A percentile compares a stretch with the other conserved stretches of the same genome.
phyloP scores from a whole-genome alignment of 768 basidiomycete genomes.

The Suillus tomentosus region DNA sequence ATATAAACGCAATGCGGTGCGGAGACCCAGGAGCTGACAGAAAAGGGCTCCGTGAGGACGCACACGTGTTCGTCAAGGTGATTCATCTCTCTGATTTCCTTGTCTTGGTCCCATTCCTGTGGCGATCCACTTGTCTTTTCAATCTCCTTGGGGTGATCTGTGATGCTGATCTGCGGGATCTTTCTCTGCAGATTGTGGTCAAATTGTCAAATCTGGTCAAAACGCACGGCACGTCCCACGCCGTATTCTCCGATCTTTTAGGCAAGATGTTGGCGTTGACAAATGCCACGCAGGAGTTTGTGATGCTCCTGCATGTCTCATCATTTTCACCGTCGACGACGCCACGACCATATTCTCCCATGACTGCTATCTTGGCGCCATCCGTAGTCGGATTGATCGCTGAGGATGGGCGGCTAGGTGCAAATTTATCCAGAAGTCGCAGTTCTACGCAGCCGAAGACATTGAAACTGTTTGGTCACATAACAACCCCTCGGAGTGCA shows the following conservation, averaged over 20 bases:
- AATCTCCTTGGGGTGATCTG: background rate
- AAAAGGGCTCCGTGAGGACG: constrained; percentile 72
- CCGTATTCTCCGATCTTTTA: constrained; percentile 63
- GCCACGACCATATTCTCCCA: constrained; percentile 61
- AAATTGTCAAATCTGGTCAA: constrained; percentile 76
- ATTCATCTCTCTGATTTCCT: constrained; percentile 14
- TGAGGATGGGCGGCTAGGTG: constrained; percentile 54
- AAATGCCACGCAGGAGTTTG: constrained; percentile 84
- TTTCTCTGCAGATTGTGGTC: constrained; percentile 60
- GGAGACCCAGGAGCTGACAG: constrained; percentile 56
- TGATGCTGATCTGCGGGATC: background rate
- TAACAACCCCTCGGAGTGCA: constrained; percentile 50
- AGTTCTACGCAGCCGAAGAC: constrained; percentile 52
- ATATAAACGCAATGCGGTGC: constrained; percentile 59
- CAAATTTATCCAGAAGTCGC: constrained; percentile 58
- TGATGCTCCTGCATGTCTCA: constrained; percentile 83
- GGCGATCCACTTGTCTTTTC: constrained; percentile 3
- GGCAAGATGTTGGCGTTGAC: constrained; percentile 75
- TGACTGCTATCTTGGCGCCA: constrained; percentile 35
- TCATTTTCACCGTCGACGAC: constrained; percentile 67
- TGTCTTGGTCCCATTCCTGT: background rate
- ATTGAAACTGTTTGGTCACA: constrained; percentile 38
- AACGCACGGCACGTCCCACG: constrained; percentile 53
- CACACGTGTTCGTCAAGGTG: constrained; percentile 82
- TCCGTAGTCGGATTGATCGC: constrained; percentile 25